Evolutionary conservation across 176 grass and related monocot species (phyloP).

Genomic region (Phoenix roebelenii): DNA sequence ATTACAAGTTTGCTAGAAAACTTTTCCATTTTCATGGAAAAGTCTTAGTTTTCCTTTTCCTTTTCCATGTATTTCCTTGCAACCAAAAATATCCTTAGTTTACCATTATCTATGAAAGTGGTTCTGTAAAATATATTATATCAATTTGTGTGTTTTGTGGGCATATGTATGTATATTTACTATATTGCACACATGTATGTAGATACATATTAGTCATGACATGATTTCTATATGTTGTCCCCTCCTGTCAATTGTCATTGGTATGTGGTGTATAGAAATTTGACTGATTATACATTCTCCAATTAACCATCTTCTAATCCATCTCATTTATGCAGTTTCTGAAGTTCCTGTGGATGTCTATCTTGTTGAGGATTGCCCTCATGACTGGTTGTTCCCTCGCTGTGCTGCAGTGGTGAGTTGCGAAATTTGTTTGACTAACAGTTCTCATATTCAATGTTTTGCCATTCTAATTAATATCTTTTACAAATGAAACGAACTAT

Average conservation of each 20-base stretch:
- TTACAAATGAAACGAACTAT: no score
- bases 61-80: background rate
- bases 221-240: no score
- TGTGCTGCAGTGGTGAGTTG: conserved; percentile 83
- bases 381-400: conserved; percentile 87
- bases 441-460: background rate
- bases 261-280: conserved; percentile 3
- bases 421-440: background rate
- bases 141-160: no score
- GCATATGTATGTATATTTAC: no score
- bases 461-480: background rate
- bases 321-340: conserved; percentile 40
- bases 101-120: no score
- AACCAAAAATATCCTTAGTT: no score
- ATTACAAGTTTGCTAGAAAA: no score
- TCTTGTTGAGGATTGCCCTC: conserved; percentile 94
- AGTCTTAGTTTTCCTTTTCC: conserved; percentile 7
- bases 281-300: background rate
- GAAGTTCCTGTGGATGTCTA: conserved; percentile 72
- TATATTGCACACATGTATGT: no score
- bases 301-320: no score
- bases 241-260: no score
- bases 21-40: background rate
- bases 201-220: no score
- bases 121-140: no score